Evolutionary conservation across 2,329 filamentous ascomycete genomes (phyloP), one percentile per base, ranked within the genome.

Genomic region (Claviceps cyperi): DNA sequence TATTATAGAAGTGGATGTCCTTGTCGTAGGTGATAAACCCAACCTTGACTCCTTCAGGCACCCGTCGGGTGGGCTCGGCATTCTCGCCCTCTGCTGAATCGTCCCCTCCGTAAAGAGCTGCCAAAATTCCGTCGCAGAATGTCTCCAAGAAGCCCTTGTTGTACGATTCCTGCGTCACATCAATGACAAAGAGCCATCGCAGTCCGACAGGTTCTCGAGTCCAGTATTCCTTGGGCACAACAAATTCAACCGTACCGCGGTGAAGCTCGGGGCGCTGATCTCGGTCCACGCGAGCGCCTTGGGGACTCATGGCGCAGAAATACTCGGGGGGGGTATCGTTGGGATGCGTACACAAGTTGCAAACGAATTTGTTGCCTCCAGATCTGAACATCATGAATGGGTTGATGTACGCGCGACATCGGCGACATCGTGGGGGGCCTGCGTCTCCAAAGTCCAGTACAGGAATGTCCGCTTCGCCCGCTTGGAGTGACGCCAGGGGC

Each of bases 151-250:
- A 95, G 0, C 91, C 91, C 63, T 89, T 88, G 63, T 91, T 94
- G 55, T 86, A 84, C 1, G 91, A 81, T 66, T 96, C 91, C 57
- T 94, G 87, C 4, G 87, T 92, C 40, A 94, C 89, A 65, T 98
- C 92, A 51, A 98, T 86, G 55, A 96, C 66, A 65, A 98, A 98
- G 11, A 98, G 71, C 78, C 84, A 94, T 52, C 84, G 81, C 59
- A 97, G 65, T 22, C 87, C 89, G 14, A 92, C 86, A 0, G 92
- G 92, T 63, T 94, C 84, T 65, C 91, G 92, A 22, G 88, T 91
- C 87, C 90, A 98, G 69, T 98, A 98, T 69, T 98, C 92, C 69
- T 96, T 97, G 15, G 92, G 92, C 14, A 98, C 94, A 53, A 92
- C 75, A 63, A 94, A 98, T 63, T 98, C 92, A 44, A 97, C 91